These are phyloP conservation scores for Nemania abortiva DNA, from an alignment of 2,329 filamentous ascomycete species.

Conservation along the genomic window DNA sequence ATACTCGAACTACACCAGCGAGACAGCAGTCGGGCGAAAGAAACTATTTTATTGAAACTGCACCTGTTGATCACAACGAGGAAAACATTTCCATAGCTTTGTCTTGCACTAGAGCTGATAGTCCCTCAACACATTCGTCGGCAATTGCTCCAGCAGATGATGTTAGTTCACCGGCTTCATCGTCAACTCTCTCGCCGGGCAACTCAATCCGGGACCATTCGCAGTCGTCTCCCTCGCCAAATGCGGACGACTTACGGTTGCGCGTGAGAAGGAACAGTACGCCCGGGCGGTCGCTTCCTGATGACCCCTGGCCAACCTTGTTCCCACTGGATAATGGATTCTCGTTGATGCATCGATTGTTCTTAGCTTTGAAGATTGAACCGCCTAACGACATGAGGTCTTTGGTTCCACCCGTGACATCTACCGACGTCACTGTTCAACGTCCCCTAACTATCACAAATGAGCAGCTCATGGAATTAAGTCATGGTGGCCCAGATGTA, in stretches of 20 bases:
- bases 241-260: not conserved
- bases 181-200: not conserved
- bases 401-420: not conserved
- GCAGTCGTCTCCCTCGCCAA: not conserved
- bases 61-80: not conserved
- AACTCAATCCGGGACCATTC: constrained; percentile 4
- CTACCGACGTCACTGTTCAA: not conserved
- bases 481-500: not conserved
- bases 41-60: not conserved
- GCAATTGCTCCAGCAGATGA: not conserved
- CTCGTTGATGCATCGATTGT: not conserved
- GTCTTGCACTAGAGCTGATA: not conserved
- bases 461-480: not conserved
- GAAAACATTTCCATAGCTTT: not conserved
- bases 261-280: not conserved
- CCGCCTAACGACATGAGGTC: not conserved
- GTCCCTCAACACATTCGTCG: not conserved
- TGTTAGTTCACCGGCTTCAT: not conserved
- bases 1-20: not conserved
- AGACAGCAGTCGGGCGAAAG: not conserved
- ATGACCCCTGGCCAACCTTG: not conserved
- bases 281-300: not conserved
- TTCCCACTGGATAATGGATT: not conserved
- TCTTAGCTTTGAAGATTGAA: constrained; percentile 1
- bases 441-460: not conserved